Conservation (phyloP, 2,329 filamentous ascomycete genomes). For the Magnaporthiopsis incrustans region DNA sequence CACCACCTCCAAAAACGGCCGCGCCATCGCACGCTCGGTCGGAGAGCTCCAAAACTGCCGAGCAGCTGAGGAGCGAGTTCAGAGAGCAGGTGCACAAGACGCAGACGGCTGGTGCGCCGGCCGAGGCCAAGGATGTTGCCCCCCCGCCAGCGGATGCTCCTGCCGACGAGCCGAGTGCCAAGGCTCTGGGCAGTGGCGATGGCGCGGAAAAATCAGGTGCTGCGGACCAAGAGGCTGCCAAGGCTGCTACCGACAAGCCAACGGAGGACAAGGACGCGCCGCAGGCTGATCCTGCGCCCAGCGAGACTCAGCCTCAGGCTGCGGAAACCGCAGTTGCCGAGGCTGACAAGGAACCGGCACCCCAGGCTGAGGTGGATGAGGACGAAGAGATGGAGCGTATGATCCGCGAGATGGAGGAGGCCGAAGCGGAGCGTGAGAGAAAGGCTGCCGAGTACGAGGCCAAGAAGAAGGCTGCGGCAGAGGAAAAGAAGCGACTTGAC, state of each 20-base stretch:
- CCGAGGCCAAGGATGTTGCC: constrained; percentile 17
- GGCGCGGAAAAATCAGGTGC: constrained; percentile 18
- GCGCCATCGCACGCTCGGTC: constrained; percentile 54
- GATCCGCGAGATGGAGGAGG: constrained; percentile 19
- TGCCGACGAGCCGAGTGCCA: not conserved
- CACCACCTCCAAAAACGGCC: constrained; percentile 68
- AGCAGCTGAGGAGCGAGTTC: constrained; percentile 78
- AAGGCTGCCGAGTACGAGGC: constrained; percentile 12
- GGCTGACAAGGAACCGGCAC: constrained; percentile 27
- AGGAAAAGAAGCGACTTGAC: constrained; percentile 11
- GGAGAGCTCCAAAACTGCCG: constrained; percentile 72
- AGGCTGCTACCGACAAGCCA: not conserved
- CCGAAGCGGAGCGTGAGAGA: constrained; percentile 14
- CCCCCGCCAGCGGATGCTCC: constrained; percentile 8
- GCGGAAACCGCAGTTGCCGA: constrained; percentile 4
- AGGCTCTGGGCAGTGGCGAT: constrained; percentile 8
- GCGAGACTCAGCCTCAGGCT: constrained; percentile 4
- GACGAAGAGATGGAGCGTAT: constrained; percentile 25
- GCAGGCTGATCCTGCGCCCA: constrained; percentile 1
- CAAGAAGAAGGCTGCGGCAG: constrained; percentile 13
- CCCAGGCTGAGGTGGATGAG: constrained; percentile 28
- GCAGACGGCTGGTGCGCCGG: constrained; percentile 7
- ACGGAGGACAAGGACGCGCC: constrained; percentile 4
- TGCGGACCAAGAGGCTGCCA: not conserved
- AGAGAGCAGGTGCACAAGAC: constrained; percentile 64